These are phyloP conservation scores for Trichoderma gracile DNA, from an alignment of 2,329 filamentous ascomycete genomes.

Conservation along the genomic window DNA sequence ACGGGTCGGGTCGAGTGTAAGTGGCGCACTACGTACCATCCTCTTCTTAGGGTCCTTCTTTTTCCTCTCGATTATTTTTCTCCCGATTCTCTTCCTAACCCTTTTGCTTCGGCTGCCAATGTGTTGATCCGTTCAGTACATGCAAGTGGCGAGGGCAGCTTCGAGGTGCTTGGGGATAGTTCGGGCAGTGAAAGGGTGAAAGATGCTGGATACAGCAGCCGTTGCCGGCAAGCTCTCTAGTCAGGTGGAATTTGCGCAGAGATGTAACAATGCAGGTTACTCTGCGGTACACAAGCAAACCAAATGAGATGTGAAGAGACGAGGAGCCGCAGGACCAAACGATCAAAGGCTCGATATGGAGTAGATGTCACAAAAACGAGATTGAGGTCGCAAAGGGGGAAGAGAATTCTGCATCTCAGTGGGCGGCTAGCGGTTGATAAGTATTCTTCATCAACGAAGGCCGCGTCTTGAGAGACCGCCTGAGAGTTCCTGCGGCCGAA, in stretches of 20 bases:
- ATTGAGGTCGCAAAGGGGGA: slow-evolving; percentile 46
- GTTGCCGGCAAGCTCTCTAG: slow-evolving; percentile 43
- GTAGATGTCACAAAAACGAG: slow-evolving; percentile 37
- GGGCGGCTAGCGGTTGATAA: slow-evolving; percentile 53
- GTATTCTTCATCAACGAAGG: slow-evolving; percentile 38
- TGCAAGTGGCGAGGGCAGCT: slow-evolving; percentile 4
- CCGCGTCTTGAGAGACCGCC: slow-evolving; percentile 14
- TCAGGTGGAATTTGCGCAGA: slow-evolving; percentile 27
- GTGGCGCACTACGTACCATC: slow-evolving; percentile 39
- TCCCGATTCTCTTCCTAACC: not conserved
- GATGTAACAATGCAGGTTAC: slow-evolving; percentile 27
- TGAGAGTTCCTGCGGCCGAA: slow-evolving; percentile 23
- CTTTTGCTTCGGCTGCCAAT: not conserved
- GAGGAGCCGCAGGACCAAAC: slow-evolving; percentile 27
- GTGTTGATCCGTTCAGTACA: not conserved
- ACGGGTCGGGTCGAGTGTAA: not conserved
- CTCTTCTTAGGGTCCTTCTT: slow-evolving; percentile 16
- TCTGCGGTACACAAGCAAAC: slow-evolving; percentile 34
- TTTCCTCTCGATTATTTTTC: not conserved
- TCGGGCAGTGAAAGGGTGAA: not conserved
- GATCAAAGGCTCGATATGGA: slow-evolving; percentile 36
- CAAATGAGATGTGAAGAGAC: slow-evolving; percentile 24
- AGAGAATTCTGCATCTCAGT: slow-evolving; percentile 37
- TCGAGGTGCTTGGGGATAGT: not conserved
- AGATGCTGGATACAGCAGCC: slow-evolving; percentile 32